Evolutionary conservation across 352 stramenopile genomes (phyloP).

Genomic region (Pythium myriotylum): DNA sequence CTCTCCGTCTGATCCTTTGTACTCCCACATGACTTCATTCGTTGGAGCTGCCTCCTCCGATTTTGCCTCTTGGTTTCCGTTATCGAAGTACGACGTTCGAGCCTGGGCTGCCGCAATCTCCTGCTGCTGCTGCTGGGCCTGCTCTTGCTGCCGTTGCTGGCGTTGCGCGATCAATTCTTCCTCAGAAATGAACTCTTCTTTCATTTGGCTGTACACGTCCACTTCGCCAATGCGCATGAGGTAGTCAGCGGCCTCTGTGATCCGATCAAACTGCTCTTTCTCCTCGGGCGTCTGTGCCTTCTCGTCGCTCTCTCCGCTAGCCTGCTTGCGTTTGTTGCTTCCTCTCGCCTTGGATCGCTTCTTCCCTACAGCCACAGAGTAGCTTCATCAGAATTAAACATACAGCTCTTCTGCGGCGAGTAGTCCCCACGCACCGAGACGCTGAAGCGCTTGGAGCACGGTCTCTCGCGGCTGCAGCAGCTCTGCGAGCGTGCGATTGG

Average conservation of each 20-base stretch:
- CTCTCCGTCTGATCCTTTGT: conserved; percentile 66
- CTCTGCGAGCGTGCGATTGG: conserved; percentile 54
- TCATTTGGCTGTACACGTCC: conserved; percentile 82
- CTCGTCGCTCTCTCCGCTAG: conserved; percentile 23
- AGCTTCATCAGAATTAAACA: not conserved
- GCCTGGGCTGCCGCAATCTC: conserved; percentile 1
- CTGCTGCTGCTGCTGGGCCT: conserved; percentile 27
- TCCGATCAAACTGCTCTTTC: conserved; percentile 78
- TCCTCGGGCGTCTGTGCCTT: conserved; percentile 57
- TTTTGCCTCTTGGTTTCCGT: conserved; percentile 40
- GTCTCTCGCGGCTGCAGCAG: conserved; percentile 74
- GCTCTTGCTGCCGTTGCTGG: conserved; percentile 20
- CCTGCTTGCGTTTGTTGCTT: conserved; percentile 62
- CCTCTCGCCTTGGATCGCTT: conserved; percentile 53
- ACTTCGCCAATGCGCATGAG: conserved; percentile 76
- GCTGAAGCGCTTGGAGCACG: conserved; percentile 73
- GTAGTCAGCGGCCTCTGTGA: conserved; percentile 82
- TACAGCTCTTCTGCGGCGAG: too few species aligned
- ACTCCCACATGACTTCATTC: conserved; percentile 76
- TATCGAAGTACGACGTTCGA: conserved; percentile 19
- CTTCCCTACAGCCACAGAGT: conserved; percentile 29
- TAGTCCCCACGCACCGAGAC: conserved; percentile 40
- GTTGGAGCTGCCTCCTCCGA: conserved; percentile 41
- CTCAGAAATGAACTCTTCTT: conserved; percentile 78
- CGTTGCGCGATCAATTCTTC: conserved; percentile 56